Base-by-base conservation (phyloP, 768 basidiomycete species). In the Pleurotus salmoneostramineus region DNA sequence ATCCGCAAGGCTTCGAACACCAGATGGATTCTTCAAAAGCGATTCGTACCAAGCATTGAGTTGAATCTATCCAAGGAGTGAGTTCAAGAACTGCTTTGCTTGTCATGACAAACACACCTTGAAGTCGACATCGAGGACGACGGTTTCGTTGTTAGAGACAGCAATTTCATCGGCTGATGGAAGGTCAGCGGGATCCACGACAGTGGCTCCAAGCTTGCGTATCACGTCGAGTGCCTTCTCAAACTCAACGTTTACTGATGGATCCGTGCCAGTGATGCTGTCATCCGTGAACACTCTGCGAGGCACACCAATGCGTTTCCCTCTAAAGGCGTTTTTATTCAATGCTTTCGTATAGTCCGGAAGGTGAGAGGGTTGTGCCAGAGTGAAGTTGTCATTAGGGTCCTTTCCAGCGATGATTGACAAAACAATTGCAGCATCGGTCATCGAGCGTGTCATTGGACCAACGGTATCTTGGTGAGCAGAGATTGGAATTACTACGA, bases 181-280 rank as follows among this genome's bases (percentile, higher is more conserved):
- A 12, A 88, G 69, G 58, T 87, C 83, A 1, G 84, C 82, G 0
- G 85, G 83, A 64, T 89, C 86, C 5, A 88, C 74, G 3, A 88
- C 72, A 1, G 78, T 75, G 1, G 79, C 79, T 1, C 81, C 81
- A 4, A 81, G 69, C 3, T 61, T 59, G 32, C 68, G 64, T 10
- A 81, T 68, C 0, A 70, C 71, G 11, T 62, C 37, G 36, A 81
- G 62, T 0, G 77, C 77, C 36, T 70, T 43, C 43, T 78, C 72
- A 55, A 81, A 81, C 1, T 70, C 76, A 4, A 74, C 61, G 36
- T 63, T 64, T n/a, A 80, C 65, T 8, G 70, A 74, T 0, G 69
- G 68, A 46, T 75, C 69, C 27, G 70, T 69, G 5, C 71, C 69
- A 46, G 67, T 68, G 36, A 72, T 65, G 8, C 63, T 68, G 37